Conservation (phyloP, 116 monocot species). For the Zostera marina region DNA sequence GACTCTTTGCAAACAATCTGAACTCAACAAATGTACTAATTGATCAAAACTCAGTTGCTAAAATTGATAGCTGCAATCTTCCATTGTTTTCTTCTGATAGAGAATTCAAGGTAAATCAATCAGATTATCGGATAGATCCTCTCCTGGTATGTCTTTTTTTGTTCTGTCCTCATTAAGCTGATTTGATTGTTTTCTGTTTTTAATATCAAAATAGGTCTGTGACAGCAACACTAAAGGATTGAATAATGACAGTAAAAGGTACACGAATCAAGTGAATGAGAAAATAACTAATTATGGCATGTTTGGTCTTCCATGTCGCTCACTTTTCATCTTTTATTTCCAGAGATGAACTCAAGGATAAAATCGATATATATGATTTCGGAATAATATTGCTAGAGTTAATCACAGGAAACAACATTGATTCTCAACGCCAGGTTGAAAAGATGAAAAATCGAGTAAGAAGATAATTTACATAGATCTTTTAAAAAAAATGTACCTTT, state of each 20-base stretch:
- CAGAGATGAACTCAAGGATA: slow-evolving; percentile 40
- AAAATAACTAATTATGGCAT: no score
- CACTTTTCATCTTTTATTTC: background rate
- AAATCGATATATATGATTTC: slow-evolving; percentile 76
- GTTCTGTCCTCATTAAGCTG: no score
- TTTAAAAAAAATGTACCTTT: background rate
- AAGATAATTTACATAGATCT: background rate
- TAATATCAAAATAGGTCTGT: background rate
- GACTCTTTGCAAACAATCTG: slow-evolving; percentile 61
- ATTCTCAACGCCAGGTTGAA: slow-evolving; percentile 26
- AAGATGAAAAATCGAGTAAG: slow-evolving; percentile 47
- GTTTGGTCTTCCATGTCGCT: no score
- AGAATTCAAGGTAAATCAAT: slow-evolving; percentile 30
- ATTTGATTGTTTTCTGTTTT: background rate
- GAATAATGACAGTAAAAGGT: background rate
- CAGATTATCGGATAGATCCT: background rate
- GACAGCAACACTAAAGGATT: background rate
- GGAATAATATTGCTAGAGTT: slow-evolving; percentile 83
- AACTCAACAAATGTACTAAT: slow-evolving; percentile 53
- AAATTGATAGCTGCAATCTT: slow-evolving; percentile 76
- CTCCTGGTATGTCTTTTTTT: no score
- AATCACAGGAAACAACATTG: slow-evolving; percentile 47
- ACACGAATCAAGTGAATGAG: background rate
- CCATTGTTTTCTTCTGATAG: slow-evolving; percentile 42
- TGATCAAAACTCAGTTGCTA: slow-evolving; percentile 70